Percentiles rank a stretch among this genome's conserved stretches.
phyloP scores from a whole-genome alignment of 352 stramenopile genomes.

The Pythium volutum region DNA sequence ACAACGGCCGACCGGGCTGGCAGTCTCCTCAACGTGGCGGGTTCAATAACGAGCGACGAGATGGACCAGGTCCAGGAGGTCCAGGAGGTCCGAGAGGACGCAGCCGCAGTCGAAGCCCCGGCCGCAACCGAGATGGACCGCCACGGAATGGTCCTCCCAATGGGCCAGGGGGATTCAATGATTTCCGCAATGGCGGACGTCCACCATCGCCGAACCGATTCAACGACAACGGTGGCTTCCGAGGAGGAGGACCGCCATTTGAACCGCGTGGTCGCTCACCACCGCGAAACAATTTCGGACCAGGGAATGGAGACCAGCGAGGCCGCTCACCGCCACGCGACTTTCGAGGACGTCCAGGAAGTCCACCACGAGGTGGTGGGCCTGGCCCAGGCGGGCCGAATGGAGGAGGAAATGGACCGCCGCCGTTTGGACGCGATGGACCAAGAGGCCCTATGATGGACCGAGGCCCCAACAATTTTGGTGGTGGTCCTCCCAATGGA shows the following conservation, averaged over 20 bases:
- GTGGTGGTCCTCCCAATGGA: background rate
- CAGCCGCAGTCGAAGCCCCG: conserved; percentile 17
- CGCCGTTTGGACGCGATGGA: conserved; percentile 8
- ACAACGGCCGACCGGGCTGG: conserved; percentile 2
- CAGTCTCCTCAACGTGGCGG: conserved; percentile 6
- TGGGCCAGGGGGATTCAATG: background rate
- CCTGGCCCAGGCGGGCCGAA: too few species aligned
- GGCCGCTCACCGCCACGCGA: conserved; percentile 12
- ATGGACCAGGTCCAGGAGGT: background rate
- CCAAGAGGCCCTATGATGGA: background rate
- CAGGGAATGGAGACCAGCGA: conserved; percentile 3
- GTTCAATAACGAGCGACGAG: conserved; percentile 1
- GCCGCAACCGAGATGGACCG: conserved; percentile 10
- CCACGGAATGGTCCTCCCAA: conserved; percentile 1
- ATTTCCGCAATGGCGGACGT: conserved; percentile 2
- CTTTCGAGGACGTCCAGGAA: conserved; percentile 3
- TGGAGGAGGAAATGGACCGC: background rate
- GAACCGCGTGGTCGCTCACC: background rate
- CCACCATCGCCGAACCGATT: conserved; percentile 9
- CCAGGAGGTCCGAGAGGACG: conserved; percentile 2
- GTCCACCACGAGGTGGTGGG: background rate
- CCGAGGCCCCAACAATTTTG: conserved; percentile 7
- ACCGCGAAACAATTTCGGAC: conserved; percentile 8
- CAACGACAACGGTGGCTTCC: background rate
- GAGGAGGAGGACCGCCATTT: background rate